Conservation (phyloP, 2,329 filamentous ascomycete species). For the Alternaria novae-zelandiae region DNA sequence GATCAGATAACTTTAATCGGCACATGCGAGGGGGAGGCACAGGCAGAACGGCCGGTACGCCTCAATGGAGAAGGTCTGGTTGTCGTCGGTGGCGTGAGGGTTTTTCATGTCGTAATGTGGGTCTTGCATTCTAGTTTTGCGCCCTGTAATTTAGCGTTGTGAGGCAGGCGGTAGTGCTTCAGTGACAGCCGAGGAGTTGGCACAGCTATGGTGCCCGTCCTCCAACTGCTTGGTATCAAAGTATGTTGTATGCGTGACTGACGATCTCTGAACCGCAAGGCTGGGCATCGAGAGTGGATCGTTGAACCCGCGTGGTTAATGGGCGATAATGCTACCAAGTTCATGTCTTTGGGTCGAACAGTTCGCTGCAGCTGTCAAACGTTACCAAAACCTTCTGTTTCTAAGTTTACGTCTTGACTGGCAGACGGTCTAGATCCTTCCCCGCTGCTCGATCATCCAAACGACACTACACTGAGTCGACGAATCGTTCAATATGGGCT, state of each 20-base stretch:
- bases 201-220: background rate
- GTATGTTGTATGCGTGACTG: conserved; percentile 1
- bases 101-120: background rate
- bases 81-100: conserved; percentile 12
- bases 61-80: background rate
- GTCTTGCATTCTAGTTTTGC: background rate
- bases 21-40: conserved; percentile 18
- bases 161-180: background rate
- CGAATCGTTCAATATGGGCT: conserved; percentile 26
- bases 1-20: conserved; percentile 31
- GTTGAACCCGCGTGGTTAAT: background rate
- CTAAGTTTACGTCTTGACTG: background rate
- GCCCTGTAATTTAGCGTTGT: background rate
- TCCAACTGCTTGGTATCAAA: background rate
- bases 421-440: background rate
- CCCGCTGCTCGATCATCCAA: background rate
- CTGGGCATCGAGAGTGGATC: background rate
- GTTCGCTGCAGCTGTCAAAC: background rate
- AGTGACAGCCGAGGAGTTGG: background rate
- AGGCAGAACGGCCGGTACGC: conserved; percentile 1
- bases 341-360: background rate
- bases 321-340: background rate
- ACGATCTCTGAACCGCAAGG: background rate
- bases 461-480: background rate
- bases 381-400: background rate